Percentiles rank a stretch among this genome's conserved stretches.
Conservation (phyloP, 345 rosid genomes). For the Populus davidiana region DNA sequence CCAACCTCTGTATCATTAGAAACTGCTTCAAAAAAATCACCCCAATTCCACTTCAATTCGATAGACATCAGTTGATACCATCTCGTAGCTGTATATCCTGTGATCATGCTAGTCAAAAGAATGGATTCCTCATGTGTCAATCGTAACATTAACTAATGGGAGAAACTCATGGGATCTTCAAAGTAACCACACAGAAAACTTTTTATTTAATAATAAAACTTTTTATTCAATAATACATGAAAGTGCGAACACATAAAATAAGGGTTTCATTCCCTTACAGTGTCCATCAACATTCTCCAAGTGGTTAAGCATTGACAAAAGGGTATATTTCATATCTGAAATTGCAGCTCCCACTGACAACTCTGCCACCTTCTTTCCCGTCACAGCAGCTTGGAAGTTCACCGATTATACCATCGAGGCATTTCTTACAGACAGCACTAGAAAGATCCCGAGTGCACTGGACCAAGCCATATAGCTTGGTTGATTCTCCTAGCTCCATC, state of each 20-base stretch:
- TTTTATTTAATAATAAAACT: too few relatives aligned
- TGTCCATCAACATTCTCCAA: neutral
- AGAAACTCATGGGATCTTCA: neutral
- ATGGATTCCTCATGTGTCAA: neutral
- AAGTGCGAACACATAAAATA: neutral
- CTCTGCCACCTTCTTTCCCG: constrained; percentile 47
- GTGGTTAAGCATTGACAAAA: constrained; percentile 26
- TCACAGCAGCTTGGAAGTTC: constrained; percentile 49
- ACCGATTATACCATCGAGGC: constrained; percentile 35
- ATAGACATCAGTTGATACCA: neutral
- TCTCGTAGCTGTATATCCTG: neutral
- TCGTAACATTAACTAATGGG: neutral
- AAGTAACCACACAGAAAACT: neutral
- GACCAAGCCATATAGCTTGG: constrained; percentile 36
- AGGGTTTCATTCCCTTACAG: neutral
- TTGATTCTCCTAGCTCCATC: constrained; percentile 1
- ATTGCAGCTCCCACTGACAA: constrained; percentile 47
- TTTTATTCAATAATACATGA: neutral
- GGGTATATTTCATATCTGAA: constrained; percentile 47
- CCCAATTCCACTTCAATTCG: too few relatives aligned
- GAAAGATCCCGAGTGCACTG: constrained; percentile 44
- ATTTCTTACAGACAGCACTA: constrained; percentile 28
- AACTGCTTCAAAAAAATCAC: too few relatives aligned
- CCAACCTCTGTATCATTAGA: too few relatives aligned
- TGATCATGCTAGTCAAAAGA: neutral